These are phyloP conservation scores for Lactarius trivialis DNA, from an alignment of 768 basidiomycete genomes.

Conservation along the genomic window DNA sequence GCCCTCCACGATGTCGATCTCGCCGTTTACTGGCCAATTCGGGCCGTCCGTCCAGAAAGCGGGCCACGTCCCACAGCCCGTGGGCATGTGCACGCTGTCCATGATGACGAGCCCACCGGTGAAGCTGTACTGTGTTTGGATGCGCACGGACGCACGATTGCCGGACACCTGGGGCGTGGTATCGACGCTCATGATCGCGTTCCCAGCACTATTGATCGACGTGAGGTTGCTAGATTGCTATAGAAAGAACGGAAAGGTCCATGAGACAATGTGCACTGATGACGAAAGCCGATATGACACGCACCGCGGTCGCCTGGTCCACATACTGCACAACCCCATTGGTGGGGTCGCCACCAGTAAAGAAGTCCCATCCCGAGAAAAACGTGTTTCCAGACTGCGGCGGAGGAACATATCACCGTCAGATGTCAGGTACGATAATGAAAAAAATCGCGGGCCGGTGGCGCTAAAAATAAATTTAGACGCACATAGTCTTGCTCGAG, in stretches of 20 bases:
- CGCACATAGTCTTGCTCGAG: constrained; percentile 53
- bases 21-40: constrained; percentile 61
- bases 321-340: constrained; percentile 64
- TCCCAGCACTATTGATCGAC: constrained; percentile 59
- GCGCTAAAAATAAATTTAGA: constrained; percentile 18
- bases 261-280: constrained; percentile 10
- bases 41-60: constrained; percentile 42
- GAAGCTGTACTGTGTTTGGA: constrained; percentile 55
- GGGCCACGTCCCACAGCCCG: constrained; percentile 86
- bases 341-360: constrained; percentile 65
- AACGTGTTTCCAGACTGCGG: constrained; percentile 59
- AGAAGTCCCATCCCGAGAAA: constrained; percentile 81
- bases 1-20: constrained; percentile 84
- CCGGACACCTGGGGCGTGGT: constrained; percentile 67
- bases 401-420: background rate
- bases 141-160: constrained; percentile 71
- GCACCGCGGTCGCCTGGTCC: constrained; percentile 52
- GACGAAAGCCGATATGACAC: constrained; percentile 19
- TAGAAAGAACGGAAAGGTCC: background rate
- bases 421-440: no score
- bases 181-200: constrained; percentile 85
- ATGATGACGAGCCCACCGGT: constrained; percentile 68
- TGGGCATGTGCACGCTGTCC: constrained; percentile 86
- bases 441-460: background rate
- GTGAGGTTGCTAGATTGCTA: constrained; percentile 55